phyloP scores from a whole-genome alignment of 2,329 filamentous ascomycete genomes.

The Fusarium odoratissimum region DNA sequence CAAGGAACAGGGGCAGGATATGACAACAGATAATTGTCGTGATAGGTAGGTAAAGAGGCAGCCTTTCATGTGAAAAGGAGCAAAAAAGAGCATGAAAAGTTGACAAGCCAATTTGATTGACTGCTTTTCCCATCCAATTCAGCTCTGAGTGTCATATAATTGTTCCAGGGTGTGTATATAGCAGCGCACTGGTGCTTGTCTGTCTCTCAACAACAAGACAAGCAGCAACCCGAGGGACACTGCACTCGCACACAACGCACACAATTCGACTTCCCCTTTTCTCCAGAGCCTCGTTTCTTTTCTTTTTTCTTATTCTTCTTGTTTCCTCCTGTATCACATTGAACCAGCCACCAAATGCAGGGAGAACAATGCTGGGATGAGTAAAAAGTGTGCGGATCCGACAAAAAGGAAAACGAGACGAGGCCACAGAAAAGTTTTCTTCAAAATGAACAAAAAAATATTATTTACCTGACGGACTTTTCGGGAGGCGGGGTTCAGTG shows the following conservation, averaged over 20 bases:
- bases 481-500: conserved; percentile 28
- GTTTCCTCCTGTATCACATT: conserved; percentile 25
- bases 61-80: conserved; percentile 38
- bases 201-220: conserved; percentile 40
- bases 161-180: conserved; percentile 35
- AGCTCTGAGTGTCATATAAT: conserved; percentile 30
- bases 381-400: conserved; percentile 18
- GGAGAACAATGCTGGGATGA: conserved; percentile 27
- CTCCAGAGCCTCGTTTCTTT: conserved; percentile 22
- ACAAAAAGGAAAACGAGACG: conserved; percentile 23
- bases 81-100: conserved; percentile 31
- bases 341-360: conserved; percentile 33
- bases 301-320: conserved; percentile 28
- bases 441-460: conserved; percentile 13
- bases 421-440: conserved; percentile 29
- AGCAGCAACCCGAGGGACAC: conserved; percentile 31
- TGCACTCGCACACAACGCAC: conserved; percentile 33
- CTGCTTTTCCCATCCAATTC: conserved; percentile 32
- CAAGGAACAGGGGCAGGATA: conserved; percentile 27
- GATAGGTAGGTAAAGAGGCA: conserved; percentile 36
- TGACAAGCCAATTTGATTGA: conserved; percentile 32
- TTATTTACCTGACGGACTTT: conserved; percentile 17
- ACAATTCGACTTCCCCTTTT: conserved; percentile 36
- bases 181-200: conserved; percentile 17
- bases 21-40: conserved; percentile 4